Evolutionary conservation across 2,329 filamentous ascomycete genomes (phyloP).

Genomic region (Colletotrichum incanum): DNA sequence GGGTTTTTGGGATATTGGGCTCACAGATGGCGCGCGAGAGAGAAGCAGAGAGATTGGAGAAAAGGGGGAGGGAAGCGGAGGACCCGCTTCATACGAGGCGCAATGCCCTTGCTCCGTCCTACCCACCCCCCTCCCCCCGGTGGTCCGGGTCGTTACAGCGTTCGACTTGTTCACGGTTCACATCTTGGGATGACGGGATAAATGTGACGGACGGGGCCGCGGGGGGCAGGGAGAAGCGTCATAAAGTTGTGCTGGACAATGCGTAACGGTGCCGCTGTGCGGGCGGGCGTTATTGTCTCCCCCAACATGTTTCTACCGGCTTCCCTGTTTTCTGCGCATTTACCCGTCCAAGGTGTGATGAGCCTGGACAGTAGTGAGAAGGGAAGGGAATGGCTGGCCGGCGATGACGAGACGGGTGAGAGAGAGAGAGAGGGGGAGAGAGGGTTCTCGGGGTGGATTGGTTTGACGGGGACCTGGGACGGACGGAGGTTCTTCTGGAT

Average conservation of each 20-base stretch:
- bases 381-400: neutral
- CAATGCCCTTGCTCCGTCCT: constrained; percentile 18
- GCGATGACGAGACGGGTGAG: neutral
- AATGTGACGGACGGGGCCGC: neutral
- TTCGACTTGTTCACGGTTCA: neutral
- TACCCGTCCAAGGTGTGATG: neutral
- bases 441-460: neutral
- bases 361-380: neutral
- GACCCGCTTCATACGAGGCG: constrained; percentile 41
- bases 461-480: constrained; percentile 15
- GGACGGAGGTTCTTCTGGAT: constrained; percentile 40
- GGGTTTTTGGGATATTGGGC: neutral
- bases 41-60: neutral
- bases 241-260: constrained; percentile 3
- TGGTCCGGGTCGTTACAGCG: neutral
- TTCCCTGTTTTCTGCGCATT: neutral
- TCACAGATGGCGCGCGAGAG: constrained; percentile 3
- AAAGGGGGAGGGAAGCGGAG: neutral
- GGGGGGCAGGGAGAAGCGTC: too few relatives aligned
- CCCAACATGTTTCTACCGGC: neutral
- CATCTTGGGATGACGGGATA: neutral
- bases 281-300: neutral
- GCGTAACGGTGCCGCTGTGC: neutral
- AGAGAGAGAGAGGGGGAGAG: neutral
- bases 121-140: neutral